These are phyloP conservation scores for Escallonia rubra DNA, from an alignment of 129 eudicot genomes.

Conservation along the genomic window DNA sequence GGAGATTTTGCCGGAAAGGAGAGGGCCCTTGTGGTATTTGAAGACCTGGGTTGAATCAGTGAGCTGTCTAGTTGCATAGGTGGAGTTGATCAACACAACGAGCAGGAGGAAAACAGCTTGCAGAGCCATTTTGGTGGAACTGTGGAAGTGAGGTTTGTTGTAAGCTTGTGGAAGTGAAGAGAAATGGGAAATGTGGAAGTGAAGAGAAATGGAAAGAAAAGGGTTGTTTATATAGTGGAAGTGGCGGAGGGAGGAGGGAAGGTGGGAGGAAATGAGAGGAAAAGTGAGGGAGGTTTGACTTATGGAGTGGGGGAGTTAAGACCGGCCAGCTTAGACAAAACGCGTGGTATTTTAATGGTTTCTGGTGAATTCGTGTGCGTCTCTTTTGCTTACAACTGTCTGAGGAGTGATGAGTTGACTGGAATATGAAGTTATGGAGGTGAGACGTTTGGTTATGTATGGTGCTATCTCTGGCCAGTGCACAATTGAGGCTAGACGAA, in stretches of 20 bases:
- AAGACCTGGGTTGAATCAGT: neutral
- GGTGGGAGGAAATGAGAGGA: neutral
- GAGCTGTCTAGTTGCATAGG: neutral
- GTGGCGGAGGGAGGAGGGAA: neutral
- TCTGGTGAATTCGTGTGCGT: neutral
- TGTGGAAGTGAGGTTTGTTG: neutral
- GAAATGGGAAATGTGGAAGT: neutral
- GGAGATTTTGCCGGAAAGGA: slow-evolving; percentile 15
- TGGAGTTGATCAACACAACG: neutral
- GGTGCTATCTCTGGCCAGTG: too few species aligned
- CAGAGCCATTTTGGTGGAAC: neutral
- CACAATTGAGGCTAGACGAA: neutral
- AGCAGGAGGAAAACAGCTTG: neutral
- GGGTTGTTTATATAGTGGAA: neutral
- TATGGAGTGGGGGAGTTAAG: neutral
- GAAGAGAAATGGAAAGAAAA: neutral
- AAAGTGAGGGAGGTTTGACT: neutral
- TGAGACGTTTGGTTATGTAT: too few species aligned
- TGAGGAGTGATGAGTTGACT: too few species aligned
- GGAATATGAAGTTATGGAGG: too few species aligned
- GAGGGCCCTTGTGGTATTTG: slow-evolving; percentile 26
- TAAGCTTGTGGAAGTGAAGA: neutral
- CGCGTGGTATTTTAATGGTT: neutral
- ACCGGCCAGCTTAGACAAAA: neutral
- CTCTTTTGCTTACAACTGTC: too few species aligned